Percentiles rank a stretch among this genome's conserved stretches.
phyloP scores from a whole-genome alignment of 257 asterid species.

The Mentha longifolia region DNA sequence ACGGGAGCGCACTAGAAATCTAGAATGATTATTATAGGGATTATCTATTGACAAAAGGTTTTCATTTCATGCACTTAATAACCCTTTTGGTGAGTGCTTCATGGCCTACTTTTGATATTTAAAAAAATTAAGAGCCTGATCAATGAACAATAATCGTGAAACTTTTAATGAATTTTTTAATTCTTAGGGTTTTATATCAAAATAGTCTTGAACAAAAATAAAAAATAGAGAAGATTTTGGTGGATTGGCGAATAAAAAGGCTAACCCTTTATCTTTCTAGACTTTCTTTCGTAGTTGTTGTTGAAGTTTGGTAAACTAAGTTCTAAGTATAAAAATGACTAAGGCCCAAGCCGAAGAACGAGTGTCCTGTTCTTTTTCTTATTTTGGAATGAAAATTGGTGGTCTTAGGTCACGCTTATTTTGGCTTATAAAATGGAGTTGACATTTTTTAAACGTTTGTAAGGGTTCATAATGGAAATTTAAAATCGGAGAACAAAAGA shows the following conservation, averaged over 20 bases:
- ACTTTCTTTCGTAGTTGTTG: neutral
- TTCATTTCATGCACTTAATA: neutral
- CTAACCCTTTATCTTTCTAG: too few species aligned
- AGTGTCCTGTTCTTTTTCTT: too few species aligned
- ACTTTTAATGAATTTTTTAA: too few species aligned
- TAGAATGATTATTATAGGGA: slow-evolving; percentile 1
- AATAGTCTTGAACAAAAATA: too few species aligned
- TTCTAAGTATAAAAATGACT: too few species aligned
- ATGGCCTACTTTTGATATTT: neutral
- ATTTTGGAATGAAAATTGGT: too few species aligned
- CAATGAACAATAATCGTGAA: neutral
- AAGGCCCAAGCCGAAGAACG: too few species aligned
- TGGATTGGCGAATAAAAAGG: neutral
- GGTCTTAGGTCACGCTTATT: too few species aligned
- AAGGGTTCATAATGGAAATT: too few species aligned
- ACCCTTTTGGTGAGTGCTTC: slow-evolving; percentile 26
- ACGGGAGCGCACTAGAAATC: slow-evolving; percentile 25
- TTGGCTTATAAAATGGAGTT: too few species aligned
- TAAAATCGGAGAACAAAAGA: too few species aligned
- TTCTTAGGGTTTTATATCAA: neutral
- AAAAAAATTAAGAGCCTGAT: neutral
- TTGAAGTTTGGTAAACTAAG: neutral
- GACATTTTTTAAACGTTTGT: too few species aligned
- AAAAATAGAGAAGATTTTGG: neutral
- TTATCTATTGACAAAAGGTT: neutral